Conservation (phyloP, 441 rosid species). For the Daphne laureola region DNA sequence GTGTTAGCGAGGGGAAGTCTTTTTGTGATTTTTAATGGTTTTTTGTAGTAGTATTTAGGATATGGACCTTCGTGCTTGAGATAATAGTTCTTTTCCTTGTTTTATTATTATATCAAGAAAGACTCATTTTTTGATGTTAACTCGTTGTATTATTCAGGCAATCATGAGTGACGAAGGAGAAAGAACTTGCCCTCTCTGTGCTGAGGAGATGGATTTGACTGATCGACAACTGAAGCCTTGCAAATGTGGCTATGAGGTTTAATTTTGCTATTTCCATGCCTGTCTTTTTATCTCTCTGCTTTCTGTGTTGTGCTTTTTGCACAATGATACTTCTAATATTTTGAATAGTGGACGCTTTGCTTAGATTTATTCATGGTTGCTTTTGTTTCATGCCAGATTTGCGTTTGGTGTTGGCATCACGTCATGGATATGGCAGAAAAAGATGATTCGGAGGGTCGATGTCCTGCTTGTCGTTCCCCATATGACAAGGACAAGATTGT, state of each 20-base stretch:
- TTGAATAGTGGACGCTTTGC: slow-evolving; percentile 19
- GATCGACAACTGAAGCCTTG: slow-evolving; percentile 96
- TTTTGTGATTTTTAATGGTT: not conserved
- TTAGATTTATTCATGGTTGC: slow-evolving; percentile 22
- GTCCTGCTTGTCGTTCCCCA: slow-evolving; percentile 59
- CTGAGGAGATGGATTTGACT: slow-evolving; percentile 93
- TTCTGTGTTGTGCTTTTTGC: not conserved
- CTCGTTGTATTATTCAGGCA: slow-evolving; percentile 19
- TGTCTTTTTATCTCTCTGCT: not conserved
- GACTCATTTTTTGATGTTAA: not conserved
- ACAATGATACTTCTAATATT: not conserved
- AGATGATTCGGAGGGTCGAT: slow-evolving; percentile 49
- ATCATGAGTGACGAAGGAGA: slow-evolving; percentile 86
- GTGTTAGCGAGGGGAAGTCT: no score
- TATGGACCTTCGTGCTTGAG: not conserved
- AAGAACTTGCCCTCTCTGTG: slow-evolving; percentile 86
- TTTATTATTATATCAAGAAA: not conserved
- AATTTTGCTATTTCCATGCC: not conserved
- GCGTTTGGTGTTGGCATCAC: slow-evolving; percentile 79
- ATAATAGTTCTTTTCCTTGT: not conserved
- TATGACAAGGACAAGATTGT: slow-evolving; percentile 65
- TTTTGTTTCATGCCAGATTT: slow-evolving; percentile 30
- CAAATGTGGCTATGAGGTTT: slow-evolving; percentile 92
- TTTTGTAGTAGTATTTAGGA: not conserved
- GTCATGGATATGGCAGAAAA: slow-evolving; percentile 69